Percentiles rank a stretch among this genome's conserved stretches.
Evolutionary conservation across 2,329 filamentous ascomycete species (phyloP).

Genomic region (Decorospora gaudefroyi): DNA sequence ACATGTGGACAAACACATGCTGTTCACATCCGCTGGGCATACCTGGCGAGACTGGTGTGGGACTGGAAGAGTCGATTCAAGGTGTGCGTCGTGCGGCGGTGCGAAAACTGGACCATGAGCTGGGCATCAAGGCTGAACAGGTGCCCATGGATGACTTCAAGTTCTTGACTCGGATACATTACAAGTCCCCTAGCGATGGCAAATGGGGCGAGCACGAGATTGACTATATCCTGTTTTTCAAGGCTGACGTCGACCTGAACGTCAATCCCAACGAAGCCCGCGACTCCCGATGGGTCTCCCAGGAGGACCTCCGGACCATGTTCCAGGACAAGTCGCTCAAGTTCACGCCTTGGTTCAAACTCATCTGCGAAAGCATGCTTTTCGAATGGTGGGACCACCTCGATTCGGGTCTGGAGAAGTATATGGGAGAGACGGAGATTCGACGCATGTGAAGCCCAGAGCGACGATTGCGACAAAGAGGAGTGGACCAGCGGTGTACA

Average conservation of each 20-base stretch:
- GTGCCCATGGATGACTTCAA: conserved; percentile 90
- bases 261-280: conserved; percentile 87
- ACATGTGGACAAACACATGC: conserved; percentile 99
- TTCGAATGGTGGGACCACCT: conserved; percentile 97
- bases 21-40: conserved; percentile 96
- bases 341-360: conserved; percentile 99
- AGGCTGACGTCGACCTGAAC: conserved; percentile 79
- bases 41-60: conserved; percentile 85
- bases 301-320: conserved; percentile 80
- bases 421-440: conserved; percentile 83
- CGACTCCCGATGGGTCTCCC: conserved; percentile 80
- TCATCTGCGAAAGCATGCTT: conserved; percentile 96
- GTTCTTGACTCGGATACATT: conserved; percentile 96
- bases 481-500: background rate
- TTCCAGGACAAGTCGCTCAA: conserved; percentile 79
- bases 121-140: conserved; percentile 86
- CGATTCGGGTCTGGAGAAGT: conserved; percentile 79
- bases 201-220: conserved; percentile 99
- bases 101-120: conserved; percentile 90
- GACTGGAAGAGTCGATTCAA: conserved; percentile 75
- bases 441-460: conserved; percentile 69
- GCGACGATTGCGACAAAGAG: background rate
- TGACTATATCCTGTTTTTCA: conserved; percentile 97
- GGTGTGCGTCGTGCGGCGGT: conserved; percentile 92
- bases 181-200: conserved; percentile 94